Conservation (phyloP, 495 filamentous ascomycete species). For the Apiosordaria backusii region DNA sequence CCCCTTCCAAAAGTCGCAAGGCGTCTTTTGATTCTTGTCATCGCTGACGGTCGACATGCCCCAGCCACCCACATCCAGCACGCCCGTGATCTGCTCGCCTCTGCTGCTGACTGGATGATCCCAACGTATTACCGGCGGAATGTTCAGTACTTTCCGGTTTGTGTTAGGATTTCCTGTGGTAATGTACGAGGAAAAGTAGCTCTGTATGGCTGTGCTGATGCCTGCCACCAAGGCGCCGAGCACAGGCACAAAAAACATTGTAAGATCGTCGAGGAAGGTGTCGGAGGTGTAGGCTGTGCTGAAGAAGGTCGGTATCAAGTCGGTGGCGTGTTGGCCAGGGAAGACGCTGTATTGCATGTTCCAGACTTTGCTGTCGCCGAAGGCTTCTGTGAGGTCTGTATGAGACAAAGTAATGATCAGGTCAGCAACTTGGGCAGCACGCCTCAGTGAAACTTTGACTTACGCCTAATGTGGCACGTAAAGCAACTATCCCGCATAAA, state of each 20-base stretch:
- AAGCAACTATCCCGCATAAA: slow-evolving; percentile 38
- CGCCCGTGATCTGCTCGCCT: slow-evolving; percentile 26
- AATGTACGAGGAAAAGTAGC: slow-evolving; percentile 40
- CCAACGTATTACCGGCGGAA: slow-evolving; percentile 39
- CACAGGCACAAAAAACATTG: slow-evolving; percentile 30
- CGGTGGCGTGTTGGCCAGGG: slow-evolving; percentile 33
- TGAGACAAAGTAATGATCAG: neutral
- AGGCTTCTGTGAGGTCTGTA: slow-evolving; percentile 35
- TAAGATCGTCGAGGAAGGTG: slow-evolving; percentile 33
- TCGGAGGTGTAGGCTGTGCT: slow-evolving; percentile 29
- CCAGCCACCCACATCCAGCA: slow-evolving; percentile 37
- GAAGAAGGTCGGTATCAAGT: slow-evolving; percentile 38
- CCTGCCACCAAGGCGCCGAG: slow-evolving; percentile 33
- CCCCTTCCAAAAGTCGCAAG: slow-evolving; percentile 38
- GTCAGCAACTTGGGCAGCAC: neutral
- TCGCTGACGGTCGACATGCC: slow-evolving; percentile 35
- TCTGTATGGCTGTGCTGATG: slow-evolving; percentile 39
- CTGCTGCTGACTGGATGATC: slow-evolving; percentile 21
- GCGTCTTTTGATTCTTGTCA: slow-evolving; percentile 30
- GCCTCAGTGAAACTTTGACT: slow-evolving; percentile 7
- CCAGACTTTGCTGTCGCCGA: slow-evolving; percentile 28
- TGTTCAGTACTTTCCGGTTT: slow-evolving; percentile 31
- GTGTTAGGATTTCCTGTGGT: slow-evolving; percentile 39
- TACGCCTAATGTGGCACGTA: slow-evolving; percentile 39
- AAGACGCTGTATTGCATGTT: slow-evolving; percentile 40